Evolutionary conservation across 176 grass and related monocot genomes (phyloP).

Genomic region (Juncus effusus): DNA sequence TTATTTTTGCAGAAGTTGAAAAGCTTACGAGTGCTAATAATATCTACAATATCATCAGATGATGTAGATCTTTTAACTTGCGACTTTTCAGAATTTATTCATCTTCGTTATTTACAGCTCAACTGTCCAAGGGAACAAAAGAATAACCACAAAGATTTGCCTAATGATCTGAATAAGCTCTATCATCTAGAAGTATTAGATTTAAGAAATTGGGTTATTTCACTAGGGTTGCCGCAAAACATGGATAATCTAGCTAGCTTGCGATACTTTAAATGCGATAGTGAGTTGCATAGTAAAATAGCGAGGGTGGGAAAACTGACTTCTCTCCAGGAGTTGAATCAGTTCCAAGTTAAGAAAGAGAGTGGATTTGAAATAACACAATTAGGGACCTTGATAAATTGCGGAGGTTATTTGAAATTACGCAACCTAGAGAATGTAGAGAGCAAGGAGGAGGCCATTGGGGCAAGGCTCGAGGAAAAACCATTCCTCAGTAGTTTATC

Average conservation of each 20-base stretch:
- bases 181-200: conserved; percentile 24
- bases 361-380: conserved; percentile 21
- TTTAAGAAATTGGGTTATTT: neutral
- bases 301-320: conserved; percentile 19
- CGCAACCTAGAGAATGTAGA: conserved; percentile 26
- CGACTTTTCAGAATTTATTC: conserved; percentile 13
- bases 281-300: conserved; percentile 16
- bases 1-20: neutral
- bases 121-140: neutral
- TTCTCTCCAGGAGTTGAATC: conserved; percentile 5
- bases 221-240: neutral
- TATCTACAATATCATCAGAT: neutral
- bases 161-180: conserved; percentile 6
- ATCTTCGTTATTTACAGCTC: conserved; percentile 24
- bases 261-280: neutral
- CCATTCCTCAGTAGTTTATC: neutral
- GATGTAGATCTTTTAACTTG: neutral
- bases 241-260: conserved; percentile 20
- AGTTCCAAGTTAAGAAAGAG: conserved; percentile 9
- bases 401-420: conserved; percentile 11
- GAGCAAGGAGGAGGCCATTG: conserved; percentile 19
- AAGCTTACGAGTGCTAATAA: conserved; percentile 2
- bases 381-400: conserved; percentile 1
- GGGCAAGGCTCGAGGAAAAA: conserved; percentile 14
- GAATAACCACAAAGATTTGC: neutral